Conservation (phyloP, 345 rosid genomes). For the Murraya paniculata region DNA sequence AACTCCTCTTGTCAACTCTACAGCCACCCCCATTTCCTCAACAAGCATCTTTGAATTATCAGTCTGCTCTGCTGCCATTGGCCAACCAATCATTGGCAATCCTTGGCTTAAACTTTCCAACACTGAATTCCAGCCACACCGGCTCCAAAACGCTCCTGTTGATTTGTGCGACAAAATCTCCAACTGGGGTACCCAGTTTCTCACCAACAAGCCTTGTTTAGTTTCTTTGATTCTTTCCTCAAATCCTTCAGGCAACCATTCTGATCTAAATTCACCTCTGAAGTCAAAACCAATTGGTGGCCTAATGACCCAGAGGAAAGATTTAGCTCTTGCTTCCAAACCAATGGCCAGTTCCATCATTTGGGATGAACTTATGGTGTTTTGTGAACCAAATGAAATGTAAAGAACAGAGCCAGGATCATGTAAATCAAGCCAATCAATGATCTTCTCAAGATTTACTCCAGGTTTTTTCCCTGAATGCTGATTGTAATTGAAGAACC, state of each 20-base stretch:
- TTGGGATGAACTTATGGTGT: conserved; percentile 35
- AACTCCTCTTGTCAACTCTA: conserved; percentile 44
- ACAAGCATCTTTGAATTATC: conserved; percentile 48
- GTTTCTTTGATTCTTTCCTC: conserved; percentile 20
- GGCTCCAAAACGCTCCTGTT: conserved; percentile 45
- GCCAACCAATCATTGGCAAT: conserved; percentile 55
- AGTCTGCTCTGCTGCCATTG: conserved; percentile 46
- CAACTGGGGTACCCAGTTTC: conserved; percentile 52
- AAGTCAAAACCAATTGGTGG: conserved; percentile 46
- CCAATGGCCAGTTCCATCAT: conserved; percentile 50
- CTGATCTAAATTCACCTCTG: conserved; percentile 31
- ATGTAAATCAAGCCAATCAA: conserved; percentile 37
- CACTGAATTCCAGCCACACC: conserved; percentile 60
- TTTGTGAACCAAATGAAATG: conserved; percentile 54
- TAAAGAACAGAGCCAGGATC: conserved; percentile 35
- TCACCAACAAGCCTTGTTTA: conserved; percentile 37
- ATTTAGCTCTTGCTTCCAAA: conserved; percentile 34
- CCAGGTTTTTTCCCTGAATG: conserved; percentile 29
- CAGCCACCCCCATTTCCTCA: conserved; percentile 50
- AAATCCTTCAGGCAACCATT: conserved; percentile 53
- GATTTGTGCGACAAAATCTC: conserved; percentile 45
- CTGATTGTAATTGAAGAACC: neutral
- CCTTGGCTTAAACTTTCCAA: conserved; percentile 58
- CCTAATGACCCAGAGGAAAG: conserved; percentile 52
- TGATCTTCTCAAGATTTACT: conserved; percentile 29